phyloP scores from a whole-genome alignment of 2,329 filamentous ascomycete species.

The Lachnum nothofagi region DNA sequence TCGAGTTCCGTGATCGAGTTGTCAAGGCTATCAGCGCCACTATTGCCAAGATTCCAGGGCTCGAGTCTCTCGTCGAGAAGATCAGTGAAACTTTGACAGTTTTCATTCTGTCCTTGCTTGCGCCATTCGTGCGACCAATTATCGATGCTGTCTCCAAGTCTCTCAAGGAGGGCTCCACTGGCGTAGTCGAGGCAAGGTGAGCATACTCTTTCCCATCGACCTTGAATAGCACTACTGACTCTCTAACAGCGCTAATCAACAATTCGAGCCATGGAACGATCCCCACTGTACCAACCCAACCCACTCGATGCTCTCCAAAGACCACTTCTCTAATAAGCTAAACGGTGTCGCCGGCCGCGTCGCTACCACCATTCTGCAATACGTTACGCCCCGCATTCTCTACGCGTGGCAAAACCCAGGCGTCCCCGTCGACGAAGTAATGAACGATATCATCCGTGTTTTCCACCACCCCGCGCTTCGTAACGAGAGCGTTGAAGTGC shows the following conservation, averaged over 20 bases:
- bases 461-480: slow-evolving; percentile 90
- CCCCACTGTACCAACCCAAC: slow-evolving; percentile 71
- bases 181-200: slow-evolving; percentile 55
- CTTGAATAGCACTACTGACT: slow-evolving; percentile 1
- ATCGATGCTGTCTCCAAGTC: slow-evolving; percentile 80
- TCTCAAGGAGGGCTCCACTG: slow-evolving; percentile 79
- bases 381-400: slow-evolving; percentile 79
- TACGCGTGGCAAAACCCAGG: slow-evolving; percentile 90
- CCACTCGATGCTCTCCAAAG: slow-evolving; percentile 77
- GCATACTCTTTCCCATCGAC: not conserved
- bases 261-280: slow-evolving; percentile 77
- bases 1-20: slow-evolving; percentile 89
- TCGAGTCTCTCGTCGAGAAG: slow-evolving; percentile 85
- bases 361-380: slow-evolving; percentile 73
- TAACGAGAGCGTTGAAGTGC: slow-evolving; percentile 70
- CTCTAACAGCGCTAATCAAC: slow-evolving; percentile 54
- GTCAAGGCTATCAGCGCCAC: slow-evolving; percentile 79
- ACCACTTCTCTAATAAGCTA: slow-evolving; percentile 75
- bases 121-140: slow-evolving; percentile 86
- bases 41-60: slow-evolving; percentile 85
- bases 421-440: slow-evolving; percentile 75
- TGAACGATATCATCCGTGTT: slow-evolving; percentile 71
- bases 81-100: slow-evolving; percentile 90
- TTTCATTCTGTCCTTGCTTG: slow-evolving; percentile 84
- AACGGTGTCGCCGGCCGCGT: slow-evolving; percentile 73